Percentiles rank a stretch among this genome's conserved stretches.
Conservation (phyloP, 208 protist species). For the Acanthamoeba rhysodes region DNA sequence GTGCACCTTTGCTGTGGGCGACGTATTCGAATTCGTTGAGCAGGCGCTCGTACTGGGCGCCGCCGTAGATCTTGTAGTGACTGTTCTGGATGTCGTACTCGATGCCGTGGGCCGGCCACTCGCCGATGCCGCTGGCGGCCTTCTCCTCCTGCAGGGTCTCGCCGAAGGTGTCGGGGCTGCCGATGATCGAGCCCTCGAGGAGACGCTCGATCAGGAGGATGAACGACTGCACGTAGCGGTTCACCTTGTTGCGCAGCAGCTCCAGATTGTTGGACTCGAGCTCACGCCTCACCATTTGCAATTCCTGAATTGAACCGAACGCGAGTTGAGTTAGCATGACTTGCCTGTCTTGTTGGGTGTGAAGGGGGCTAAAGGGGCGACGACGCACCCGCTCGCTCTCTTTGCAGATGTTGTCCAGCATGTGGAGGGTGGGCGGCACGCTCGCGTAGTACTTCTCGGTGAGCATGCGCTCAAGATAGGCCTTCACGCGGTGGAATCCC, state of each 20-base stretch:
- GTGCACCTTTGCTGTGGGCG: slow-evolving; percentile 77
- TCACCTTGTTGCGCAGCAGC: slow-evolving; percentile 77
- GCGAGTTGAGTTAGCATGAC: neutral
- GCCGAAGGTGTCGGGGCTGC: slow-evolving; percentile 84
- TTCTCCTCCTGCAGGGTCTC: slow-evolving; percentile 84
- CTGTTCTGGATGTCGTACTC: slow-evolving; percentile 85
- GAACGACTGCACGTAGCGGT: slow-evolving; percentile 80
- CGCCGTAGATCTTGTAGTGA: slow-evolving; percentile 85
- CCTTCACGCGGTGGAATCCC: slow-evolving; percentile 84
- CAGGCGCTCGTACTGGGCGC: slow-evolving; percentile 87
- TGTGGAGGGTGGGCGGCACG: slow-evolving; percentile 79
- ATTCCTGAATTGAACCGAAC: slow-evolving; percentile 40
- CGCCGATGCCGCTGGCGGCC: slow-evolving; percentile 44
- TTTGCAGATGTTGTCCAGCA: slow-evolving; percentile 82
- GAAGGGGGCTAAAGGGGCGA: neutral
- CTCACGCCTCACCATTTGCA: slow-evolving; percentile 80
- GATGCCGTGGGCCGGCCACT: slow-evolving; percentile 81
- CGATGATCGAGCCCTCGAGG: slow-evolving; percentile 85
- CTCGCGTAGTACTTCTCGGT: slow-evolving; percentile 85
- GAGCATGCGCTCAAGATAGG: slow-evolving; percentile 82
- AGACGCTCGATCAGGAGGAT: slow-evolving; percentile 79
- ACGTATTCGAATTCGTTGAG: slow-evolving; percentile 89
- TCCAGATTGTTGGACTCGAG: slow-evolving; percentile 79
- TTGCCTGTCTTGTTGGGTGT: neutral
- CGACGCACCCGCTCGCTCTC: slow-evolving; percentile 71